phyloP scores from a whole-genome alignment of 768 basidiomycete species.

The Podaxis sp. region DNA sequence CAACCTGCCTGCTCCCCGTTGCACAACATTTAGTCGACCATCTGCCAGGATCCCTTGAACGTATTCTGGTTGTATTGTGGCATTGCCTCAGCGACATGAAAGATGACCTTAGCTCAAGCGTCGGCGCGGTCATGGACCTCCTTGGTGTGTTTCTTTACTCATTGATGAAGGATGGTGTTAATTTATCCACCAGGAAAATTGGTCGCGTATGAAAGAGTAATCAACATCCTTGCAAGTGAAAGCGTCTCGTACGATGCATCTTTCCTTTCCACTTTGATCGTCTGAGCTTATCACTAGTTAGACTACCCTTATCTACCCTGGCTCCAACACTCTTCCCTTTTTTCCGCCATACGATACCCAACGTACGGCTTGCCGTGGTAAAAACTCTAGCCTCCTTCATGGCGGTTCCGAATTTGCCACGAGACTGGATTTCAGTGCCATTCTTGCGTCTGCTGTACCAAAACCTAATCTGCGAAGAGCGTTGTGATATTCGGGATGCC shows the following conservation, averaged over 20 bases:
- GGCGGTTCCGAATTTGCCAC: constrained; percentile 64
- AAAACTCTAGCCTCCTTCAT: constrained; percentile 87
- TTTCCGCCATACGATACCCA: constrained; percentile 94
- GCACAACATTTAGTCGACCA: constrained; percentile 73
- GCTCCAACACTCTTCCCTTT: constrained; percentile 91
- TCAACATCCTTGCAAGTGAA: constrained; percentile 65
- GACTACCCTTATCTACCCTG: constrained; percentile 75
- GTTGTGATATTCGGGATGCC: constrained; percentile 71
- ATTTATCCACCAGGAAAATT: constrained; percentile 57
- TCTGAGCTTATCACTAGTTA: constrained; percentile 23
- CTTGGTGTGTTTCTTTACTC: constrained; percentile 50
- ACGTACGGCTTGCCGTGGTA: constrained; percentile 90
- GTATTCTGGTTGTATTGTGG: constrained; percentile 85
- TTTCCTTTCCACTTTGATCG: not conserved
- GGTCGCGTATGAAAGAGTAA: constrained; percentile 75
- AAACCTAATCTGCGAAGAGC: constrained; percentile 91
- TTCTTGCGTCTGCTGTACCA: constrained; percentile 88
- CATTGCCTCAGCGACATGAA: constrained; percentile 87
- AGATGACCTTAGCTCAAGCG: constrained; percentile 94
- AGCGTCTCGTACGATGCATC: constrained; percentile 59
- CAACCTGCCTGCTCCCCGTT: constrained; percentile 88
- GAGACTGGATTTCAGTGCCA: constrained; percentile 74
- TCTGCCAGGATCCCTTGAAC: constrained; percentile 65
- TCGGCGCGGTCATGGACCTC: constrained; percentile 96
- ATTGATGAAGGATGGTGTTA: not conserved